These are phyloP conservation scores for Zygnema cylindricum DNA, from an alignment of 139 green algal species.

Conservation along the genomic window DNA sequence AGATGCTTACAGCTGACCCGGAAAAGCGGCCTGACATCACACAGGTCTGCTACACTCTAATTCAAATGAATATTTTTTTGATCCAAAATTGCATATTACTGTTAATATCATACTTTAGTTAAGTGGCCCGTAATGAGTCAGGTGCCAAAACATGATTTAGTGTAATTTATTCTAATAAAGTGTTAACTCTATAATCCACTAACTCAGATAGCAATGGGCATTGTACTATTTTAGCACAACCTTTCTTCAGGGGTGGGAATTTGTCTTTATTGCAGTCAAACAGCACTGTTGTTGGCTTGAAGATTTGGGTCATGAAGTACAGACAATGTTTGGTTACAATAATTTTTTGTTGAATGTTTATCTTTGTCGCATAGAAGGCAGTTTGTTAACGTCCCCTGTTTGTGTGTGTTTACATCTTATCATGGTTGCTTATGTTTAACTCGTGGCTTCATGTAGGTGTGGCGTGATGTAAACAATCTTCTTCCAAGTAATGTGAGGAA, in stretches of 20 bases:
- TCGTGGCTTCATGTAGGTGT: conserved; percentile 27
- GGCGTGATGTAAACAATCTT: conserved; percentile 38
- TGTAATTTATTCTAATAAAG: too few relatives aligned
- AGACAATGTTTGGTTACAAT: not conserved
- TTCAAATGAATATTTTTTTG: too few relatives aligned
- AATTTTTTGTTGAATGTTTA: not conserved
- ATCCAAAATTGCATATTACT: too few relatives aligned
- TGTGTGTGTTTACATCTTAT: too few relatives aligned
- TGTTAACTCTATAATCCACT: too few relatives aligned
- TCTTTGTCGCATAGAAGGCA: not conserved
- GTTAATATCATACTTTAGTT: too few relatives aligned
- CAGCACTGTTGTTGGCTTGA: not conserved
- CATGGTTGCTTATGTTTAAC: too few relatives aligned
- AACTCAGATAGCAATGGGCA: too few relatives aligned
- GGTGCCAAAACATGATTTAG: too few relatives aligned
- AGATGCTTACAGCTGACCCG: conserved; percentile 42
- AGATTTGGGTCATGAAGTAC: not conserved
- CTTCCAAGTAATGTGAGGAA: conserved; percentile 31
- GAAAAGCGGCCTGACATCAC: conserved; percentile 32
- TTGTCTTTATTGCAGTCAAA: not conserved
- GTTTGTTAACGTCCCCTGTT: too few relatives aligned
- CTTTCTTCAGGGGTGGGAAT: not conserved
- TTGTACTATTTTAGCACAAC: too few relatives aligned
- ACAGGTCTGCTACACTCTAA: conserved; percentile 37
- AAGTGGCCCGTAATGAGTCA: too few relatives aligned